phyloP scores from a whole-genome alignment of 345 rosid species.

The Cochlearia excelsa region DNA sequence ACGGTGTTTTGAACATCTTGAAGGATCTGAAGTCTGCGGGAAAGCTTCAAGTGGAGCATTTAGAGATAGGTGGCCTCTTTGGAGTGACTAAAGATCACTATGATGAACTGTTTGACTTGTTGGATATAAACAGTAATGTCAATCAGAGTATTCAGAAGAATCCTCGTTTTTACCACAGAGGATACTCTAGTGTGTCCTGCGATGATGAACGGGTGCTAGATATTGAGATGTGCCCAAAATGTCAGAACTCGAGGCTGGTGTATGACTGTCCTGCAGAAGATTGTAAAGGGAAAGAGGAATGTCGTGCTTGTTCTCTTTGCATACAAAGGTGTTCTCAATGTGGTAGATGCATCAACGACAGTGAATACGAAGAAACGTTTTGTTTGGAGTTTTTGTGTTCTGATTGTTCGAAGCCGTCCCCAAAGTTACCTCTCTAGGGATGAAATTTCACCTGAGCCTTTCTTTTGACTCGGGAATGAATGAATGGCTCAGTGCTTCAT shows the following conservation, averaged over 20 bases:
- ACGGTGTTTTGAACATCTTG: constrained; percentile 62
- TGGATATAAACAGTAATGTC: constrained; percentile 42
- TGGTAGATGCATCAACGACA: constrained; percentile 79
- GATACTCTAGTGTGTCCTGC: constrained; percentile 53
- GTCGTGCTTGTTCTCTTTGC: constrained; percentile 90
- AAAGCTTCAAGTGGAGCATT: constrained; percentile 54
- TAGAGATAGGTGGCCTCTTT: constrained; percentile 73
- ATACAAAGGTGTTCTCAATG: constrained; percentile 75
- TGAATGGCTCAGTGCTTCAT: constrained; percentile 31
- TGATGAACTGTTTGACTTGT: constrained; percentile 56
- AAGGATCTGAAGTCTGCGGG: constrained; percentile 53
- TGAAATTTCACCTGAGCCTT: constrained; percentile 24
- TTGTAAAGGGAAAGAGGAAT: constrained; percentile 57
- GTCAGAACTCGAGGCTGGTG: constrained; percentile 68
- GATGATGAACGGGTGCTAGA: constrained; percentile 76
- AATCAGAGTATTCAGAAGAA: constrained; percentile 48
- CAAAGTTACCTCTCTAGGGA: constrained; percentile 35
- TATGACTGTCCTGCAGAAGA: constrained; percentile 88
- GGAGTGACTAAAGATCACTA: constrained; percentile 65
- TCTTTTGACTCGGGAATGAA: constrained; percentile 20
- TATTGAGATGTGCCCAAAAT: constrained; percentile 85
- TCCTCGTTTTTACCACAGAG: constrained; percentile 63
- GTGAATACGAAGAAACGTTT: constrained; percentile 82
- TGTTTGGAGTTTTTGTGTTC: constrained; percentile 72
- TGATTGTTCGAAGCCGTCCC: constrained; percentile 45